These are phyloP conservation scores for Clohesyomyces aquaticus DNA, from an alignment of 495 filamentous ascomycete species.

Conservation along the genomic window DNA sequence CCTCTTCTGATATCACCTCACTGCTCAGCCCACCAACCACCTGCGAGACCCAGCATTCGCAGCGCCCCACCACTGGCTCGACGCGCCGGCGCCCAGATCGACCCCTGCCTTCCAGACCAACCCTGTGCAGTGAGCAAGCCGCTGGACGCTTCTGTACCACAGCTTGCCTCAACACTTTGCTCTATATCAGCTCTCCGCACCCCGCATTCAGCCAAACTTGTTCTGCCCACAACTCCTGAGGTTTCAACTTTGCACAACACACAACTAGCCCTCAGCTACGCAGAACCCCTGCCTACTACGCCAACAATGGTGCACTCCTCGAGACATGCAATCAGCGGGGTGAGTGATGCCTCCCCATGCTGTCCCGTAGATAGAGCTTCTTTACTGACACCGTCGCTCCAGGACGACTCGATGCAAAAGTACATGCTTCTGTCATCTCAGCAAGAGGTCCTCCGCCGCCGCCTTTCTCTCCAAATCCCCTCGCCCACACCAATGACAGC, in stretches of 20 bases:
- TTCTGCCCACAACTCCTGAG: background rate
- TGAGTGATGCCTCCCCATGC: slow-evolving; percentile 9
- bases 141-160: slow-evolving; percentile 1
- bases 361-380: background rate
- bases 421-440: slow-evolving; percentile 39
- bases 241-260: background rate
- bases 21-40: slow-evolving; percentile 30
- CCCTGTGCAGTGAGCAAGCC: background rate
- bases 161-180: background rate
- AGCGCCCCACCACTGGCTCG: background rate
- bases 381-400: slow-evolving; percentile 4
- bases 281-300: background rate
- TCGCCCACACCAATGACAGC: slow-evolving; percentile 29
- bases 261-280: background rate
- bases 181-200: slow-evolving; percentile 2
- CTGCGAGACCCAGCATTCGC: background rate
- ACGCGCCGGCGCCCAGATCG: background rate
- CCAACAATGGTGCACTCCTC: slow-evolving; percentile 16
- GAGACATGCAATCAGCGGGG: slow-evolving; percentile 10
- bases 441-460: slow-evolving; percentile 41
- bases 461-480: slow-evolving; percentile 38
- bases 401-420: slow-evolving; percentile 33
- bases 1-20: slow-evolving; percentile 26
- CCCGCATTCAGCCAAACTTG: background rate
- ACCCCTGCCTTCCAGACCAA: slow-evolving; percentile 4